Percentiles rank a stretch among this genome's conserved stretches.
These are phyloP conservation scores for Puccinia horiana DNA, from an alignment of 1,284 basidiomycete genomes.

Conservation along the genomic window DNA sequence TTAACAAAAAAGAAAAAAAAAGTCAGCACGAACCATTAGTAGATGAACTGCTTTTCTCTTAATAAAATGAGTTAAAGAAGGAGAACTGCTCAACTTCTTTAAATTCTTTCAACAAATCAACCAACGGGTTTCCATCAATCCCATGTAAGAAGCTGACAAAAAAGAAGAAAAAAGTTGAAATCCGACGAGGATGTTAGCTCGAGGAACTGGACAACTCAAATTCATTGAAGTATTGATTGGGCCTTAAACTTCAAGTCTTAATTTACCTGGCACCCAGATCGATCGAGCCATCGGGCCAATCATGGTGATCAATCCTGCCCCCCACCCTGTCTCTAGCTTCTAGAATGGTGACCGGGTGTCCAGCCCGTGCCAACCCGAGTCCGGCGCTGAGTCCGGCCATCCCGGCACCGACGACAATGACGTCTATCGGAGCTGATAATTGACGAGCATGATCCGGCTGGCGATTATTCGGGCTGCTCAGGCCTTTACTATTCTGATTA, in stretches of 20 bases:
- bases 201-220: neutral
- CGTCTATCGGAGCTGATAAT: constrained; percentile 9
- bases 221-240: neutral
- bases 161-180: neutral
- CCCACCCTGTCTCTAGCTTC: constrained; percentile 47
- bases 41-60: neutral
- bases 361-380: neutral
- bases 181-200: neutral
- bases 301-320: constrained; percentile 22
- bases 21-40: neutral
- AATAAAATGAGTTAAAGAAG: neutral
- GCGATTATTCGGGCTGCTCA: neutral
- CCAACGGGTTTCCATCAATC: constrained; percentile 42
- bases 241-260: neutral
- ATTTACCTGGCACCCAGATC: constrained; percentile 48
- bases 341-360: constrained; percentile 25
- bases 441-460: neutral
- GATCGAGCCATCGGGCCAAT: constrained; percentile 15
- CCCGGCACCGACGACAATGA: constrained; percentile 38
- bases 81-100: constrained; percentile 27
- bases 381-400: constrained; percentile 35
- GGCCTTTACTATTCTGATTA: neutral
- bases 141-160: constrained; percentile 41
- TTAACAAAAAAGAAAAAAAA: neutral
- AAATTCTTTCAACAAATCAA: constrained; percentile 29